A percentile compares a stretch with the other conserved stretches of the same genome.
Evolutionary conservation across 495 filamentous ascomycete species (phyloP).

Genomic region (Daldinia caldariorum): DNA sequence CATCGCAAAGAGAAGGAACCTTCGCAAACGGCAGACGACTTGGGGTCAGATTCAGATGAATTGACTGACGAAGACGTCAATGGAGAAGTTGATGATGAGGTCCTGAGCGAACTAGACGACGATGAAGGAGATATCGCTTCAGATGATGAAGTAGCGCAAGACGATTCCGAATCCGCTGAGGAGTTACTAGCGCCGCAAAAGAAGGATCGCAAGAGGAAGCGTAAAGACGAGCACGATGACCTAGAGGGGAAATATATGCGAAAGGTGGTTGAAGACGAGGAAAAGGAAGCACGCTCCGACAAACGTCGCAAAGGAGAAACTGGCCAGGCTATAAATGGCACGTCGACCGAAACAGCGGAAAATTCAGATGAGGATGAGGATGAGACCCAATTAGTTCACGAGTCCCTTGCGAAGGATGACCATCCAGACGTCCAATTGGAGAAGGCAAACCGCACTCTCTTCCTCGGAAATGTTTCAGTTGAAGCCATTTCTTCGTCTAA

Average conservation of each 20-base stretch:
- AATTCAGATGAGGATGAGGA: conserved; percentile 46
- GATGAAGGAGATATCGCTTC: conserved; percentile 55
- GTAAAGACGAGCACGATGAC: conserved; percentile 73
- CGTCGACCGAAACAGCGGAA: conserved; percentile 46
- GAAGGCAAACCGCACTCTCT: conserved; percentile 90
- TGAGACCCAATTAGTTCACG: conserved; percentile 56
- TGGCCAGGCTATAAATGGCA: conserved; percentile 41
- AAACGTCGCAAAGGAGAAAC: conserved; percentile 59
- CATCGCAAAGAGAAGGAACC: conserved; percentile 45
- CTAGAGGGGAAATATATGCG: conserved; percentile 85
- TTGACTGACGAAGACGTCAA: conserved; percentile 42
- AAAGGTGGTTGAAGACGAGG: conserved; percentile 66
- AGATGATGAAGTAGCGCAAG: conserved; percentile 50
- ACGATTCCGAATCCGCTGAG: conserved; percentile 48
- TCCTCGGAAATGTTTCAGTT: conserved; percentile 89
- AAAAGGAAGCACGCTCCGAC: conserved; percentile 52
- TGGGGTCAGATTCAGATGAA: conserved; percentile 42
- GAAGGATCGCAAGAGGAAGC: conserved; percentile 79
- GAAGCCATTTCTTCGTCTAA: conserved; percentile 81
- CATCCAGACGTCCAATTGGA: conserved; percentile 68
- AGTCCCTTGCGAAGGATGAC: conserved; percentile 58
- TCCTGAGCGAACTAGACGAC: conserved; percentile 54
- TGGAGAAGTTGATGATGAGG: conserved; percentile 53
- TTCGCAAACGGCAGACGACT: conserved; percentile 16
- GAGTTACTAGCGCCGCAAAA: conserved; percentile 35